phyloP scores from a whole-genome alignment of 768 basidiomycete genomes.

The Podaxis rugospora region DNA sequence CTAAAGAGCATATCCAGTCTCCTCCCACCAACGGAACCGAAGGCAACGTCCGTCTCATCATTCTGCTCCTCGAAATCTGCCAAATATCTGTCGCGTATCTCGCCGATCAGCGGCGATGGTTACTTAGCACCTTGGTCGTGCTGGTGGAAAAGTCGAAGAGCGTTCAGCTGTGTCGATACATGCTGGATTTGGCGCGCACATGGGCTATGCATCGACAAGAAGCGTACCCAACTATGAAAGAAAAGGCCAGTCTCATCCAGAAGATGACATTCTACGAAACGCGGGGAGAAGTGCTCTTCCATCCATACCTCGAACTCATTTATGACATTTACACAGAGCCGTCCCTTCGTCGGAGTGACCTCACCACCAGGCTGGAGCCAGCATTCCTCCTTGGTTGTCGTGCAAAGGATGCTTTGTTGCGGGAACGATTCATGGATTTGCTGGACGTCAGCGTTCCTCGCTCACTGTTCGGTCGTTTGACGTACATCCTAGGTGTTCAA shows the following conservation, averaged over 20 bases:
- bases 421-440: slow-evolving; percentile 85
- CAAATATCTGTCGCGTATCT: slow-evolving; percentile 76
- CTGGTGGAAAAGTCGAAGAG: slow-evolving; percentile 91
- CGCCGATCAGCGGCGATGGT: slow-evolving; percentile 80
- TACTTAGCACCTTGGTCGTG: slow-evolving; percentile 72
- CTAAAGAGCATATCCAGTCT: slow-evolving; percentile 81
- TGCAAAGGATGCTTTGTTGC: slow-evolving; percentile 70
- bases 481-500: slow-evolving; percentile 89
- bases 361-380: slow-evolving; percentile 89
- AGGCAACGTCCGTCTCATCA: slow-evolving; percentile 59
- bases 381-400: slow-evolving; percentile 92
- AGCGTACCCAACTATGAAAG: slow-evolving; percentile 88
- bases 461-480: slow-evolving; percentile 74
- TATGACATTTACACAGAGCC: slow-evolving; percentile 94
- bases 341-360: slow-evolving; percentile 79
- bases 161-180: slow-evolving; percentile 68
- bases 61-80: slow-evolving; percentile 82
- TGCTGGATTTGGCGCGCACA: slow-evolving; percentile 79
- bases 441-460: slow-evolving; percentile 87
- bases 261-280: slow-evolving; percentile 85
- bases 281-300: slow-evolving; percentile 74
- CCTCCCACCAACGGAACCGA: slow-evolving; percentile 49
- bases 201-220: slow-evolving; percentile 91
- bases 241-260: slow-evolving; percentile 85
- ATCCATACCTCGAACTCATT: slow-evolving; percentile 83